phyloP scores from a whole-genome alignment of 352 stramenopile species.

The Phytopythium cucurbitacearum region DNA sequence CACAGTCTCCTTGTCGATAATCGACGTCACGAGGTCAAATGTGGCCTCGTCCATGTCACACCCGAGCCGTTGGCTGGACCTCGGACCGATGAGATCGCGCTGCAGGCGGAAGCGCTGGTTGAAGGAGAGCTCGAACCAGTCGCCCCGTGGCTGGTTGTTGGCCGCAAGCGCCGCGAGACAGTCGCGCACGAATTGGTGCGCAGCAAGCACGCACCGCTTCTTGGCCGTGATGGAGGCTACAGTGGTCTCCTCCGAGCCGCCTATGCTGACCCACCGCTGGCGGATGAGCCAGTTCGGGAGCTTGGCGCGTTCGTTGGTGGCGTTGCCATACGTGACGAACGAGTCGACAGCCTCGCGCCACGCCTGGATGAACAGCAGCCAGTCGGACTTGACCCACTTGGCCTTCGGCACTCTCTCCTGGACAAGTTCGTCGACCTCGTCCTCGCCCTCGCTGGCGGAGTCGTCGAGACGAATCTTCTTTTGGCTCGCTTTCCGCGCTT shows the following conservation, averaged over 20 bases:
- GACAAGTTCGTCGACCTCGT: no score
- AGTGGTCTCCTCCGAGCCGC: slow-evolving; percentile 20
- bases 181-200: slow-evolving; percentile 31
- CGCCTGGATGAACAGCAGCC: slow-evolving; percentile 25
- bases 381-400: slow-evolving; percentile 19
- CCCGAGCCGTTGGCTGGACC: slow-evolving; percentile 26
- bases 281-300: slow-evolving; percentile 38
- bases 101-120: slow-evolving; percentile 24
- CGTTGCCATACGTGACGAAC: slow-evolving; percentile 27
- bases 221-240: slow-evolving; percentile 32
- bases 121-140: slow-evolving; percentile 29
- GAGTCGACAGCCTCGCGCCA: slow-evolving; percentile 31
- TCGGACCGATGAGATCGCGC: slow-evolving; percentile 24
- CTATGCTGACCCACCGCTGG: slow-evolving; percentile 26
- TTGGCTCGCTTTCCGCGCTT: not conserved
- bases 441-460: not conserved
- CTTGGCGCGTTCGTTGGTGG: slow-evolving; percentile 26
- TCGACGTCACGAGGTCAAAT: slow-evolving; percentile 18
- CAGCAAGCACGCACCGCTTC: slow-evolving; percentile 29
- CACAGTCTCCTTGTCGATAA: slow-evolving; percentile 30
- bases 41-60: slow-evolving; percentile 23
- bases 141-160: slow-evolving; percentile 11
- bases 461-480: not conserved
- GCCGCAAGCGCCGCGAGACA: slow-evolving; percentile 19
- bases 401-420: not conserved